A percentile compares a stretch with the other conserved stretches of the same genome.
Evolutionary conservation across 495 filamentous ascomycete genomes (phyloP).

Genomic region (Parathielavia hyrcaniae): DNA sequence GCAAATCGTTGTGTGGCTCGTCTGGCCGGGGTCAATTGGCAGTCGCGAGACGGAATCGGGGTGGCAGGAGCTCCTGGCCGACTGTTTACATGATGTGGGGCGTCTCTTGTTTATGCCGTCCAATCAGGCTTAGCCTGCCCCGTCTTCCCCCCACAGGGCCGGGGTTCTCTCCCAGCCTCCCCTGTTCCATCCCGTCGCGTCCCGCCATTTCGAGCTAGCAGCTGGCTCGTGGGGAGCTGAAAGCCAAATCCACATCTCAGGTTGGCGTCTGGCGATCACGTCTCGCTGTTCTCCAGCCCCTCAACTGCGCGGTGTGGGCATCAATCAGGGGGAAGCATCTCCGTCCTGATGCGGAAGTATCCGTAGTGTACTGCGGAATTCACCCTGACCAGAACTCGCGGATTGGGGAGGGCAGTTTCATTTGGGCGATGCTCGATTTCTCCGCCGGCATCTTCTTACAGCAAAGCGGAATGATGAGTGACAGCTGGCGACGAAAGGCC

Average conservation of each 20-base stretch:
- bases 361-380: background rate
- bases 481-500: conserved; percentile 17
- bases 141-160: conserved; percentile 17
- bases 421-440: background rate
- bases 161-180: conserved; percentile 11
- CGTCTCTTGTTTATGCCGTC: conserved; percentile 33
- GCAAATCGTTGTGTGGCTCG: conserved; percentile 21
- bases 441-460: conserved; percentile 11
- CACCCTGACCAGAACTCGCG: background rate
- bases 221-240: conserved; percentile 30
- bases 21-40: conserved; percentile 21
- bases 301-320: conserved; percentile 3
- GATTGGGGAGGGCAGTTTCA: background rate
- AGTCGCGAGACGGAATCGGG: conserved; percentile 2
- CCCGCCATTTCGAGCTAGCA: conserved; percentile 27
- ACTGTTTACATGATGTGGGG: conserved; percentile 35
- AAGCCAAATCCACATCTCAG: conserved; percentile 12
- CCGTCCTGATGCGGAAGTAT: background rate
- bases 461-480: conserved; percentile 2
- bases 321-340: background rate
- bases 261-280: background rate
- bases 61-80: conserved; percentile 21
- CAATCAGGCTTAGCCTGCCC: conserved; percentile 29
- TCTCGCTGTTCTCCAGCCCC: conserved; percentile 5
- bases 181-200: conserved; percentile 22